Percentiles rank a stretch among this genome's conserved stretches.
phyloP scores from a whole-genome alignment of 345 rosid species.

The Boechera retrofracta region DNA sequence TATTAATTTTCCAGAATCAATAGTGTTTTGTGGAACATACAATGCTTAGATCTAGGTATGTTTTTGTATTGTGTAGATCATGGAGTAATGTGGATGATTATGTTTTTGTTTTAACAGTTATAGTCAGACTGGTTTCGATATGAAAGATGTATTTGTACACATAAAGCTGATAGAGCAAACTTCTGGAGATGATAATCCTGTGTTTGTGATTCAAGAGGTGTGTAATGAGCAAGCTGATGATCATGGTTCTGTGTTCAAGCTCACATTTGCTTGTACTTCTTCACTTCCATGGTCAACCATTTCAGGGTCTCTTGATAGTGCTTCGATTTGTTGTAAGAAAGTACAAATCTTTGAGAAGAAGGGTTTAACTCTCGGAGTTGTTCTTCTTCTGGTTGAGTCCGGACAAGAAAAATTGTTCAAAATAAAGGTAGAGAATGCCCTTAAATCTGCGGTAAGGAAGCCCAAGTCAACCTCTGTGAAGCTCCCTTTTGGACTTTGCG shows the following conservation, averaged over 20 bases:
- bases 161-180: slow-evolving; percentile 89
- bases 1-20: not conserved
- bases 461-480: slow-evolving; percentile 70
- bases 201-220: slow-evolving; percentile 69
- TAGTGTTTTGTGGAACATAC: not conserved
- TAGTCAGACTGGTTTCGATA: slow-evolving; percentile 84
- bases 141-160: slow-evolving; percentile 91
- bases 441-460: slow-evolving; percentile 72
- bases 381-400: slow-evolving; percentile 61
- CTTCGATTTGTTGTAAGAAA: slow-evolving; percentile 78
- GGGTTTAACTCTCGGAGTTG: slow-evolving; percentile 82
- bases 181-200: slow-evolving; percentile 71
- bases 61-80: slow-evolving; percentile 22
- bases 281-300: slow-evolving; percentile 76
- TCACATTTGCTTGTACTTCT: slow-evolving; percentile 75
- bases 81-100: not conserved
- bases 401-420: slow-evolving; percentile 67
- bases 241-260: slow-evolving; percentile 65
- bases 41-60: not conserved
- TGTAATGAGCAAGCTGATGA: slow-evolving; percentile 55
- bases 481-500: slow-evolving; percentile 94
- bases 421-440: slow-evolving; percentile 67
- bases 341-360: slow-evolving; percentile 97
- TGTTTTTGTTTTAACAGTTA: slow-evolving; percentile 60
- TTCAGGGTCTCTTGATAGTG: slow-evolving; percentile 77